A percentile compares a stretch with the other conserved stretches of the same genome.
Evolutionary conservation across 1,284 basidiomycete species (phyloP).

Genomic region (Melampsora occidentalis): DNA sequence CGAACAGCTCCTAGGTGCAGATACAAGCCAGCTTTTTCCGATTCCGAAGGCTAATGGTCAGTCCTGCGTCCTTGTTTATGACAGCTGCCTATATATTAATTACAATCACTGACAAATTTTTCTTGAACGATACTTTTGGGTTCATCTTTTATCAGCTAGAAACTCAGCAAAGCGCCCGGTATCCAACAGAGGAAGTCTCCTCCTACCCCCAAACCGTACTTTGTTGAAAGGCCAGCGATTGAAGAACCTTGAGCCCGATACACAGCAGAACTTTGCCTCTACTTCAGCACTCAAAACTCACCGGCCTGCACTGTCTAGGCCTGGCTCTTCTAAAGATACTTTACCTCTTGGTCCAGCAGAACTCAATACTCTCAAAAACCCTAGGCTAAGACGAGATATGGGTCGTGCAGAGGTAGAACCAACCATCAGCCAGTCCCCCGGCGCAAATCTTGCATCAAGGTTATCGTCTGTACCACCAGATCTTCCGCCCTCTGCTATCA

Average conservation of each 20-base stretch:
- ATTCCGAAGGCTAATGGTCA: constrained; percentile 20
- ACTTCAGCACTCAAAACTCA: background rate
- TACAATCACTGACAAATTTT: too few relatives aligned
- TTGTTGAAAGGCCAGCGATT: background rate
- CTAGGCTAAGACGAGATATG: background rate
- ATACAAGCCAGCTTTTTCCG: background rate
- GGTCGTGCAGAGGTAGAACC: background rate
- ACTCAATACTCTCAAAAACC: constrained; percentile 7
- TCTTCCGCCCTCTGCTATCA: constrained; percentile 32
- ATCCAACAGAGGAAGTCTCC: background rate
- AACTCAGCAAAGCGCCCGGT: background rate
- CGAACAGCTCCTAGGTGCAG: background rate
- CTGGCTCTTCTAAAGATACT: background rate
- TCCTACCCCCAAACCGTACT: background rate
- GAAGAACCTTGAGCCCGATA: background rate
- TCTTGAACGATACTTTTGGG: background rate
- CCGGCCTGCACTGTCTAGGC: background rate
- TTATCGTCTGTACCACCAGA: background rate
- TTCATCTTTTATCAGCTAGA: background rate
- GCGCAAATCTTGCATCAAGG: background rate
- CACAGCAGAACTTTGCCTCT: background rate
- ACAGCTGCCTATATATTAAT: too few relatives aligned
- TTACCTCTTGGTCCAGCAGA: constrained; percentile 2
- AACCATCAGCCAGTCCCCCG: background rate
- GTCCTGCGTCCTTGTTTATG: constrained; percentile 8